These are phyloP conservation scores for Suillus alpinus DNA, from an alignment of 768 basidiomycete genomes.

Conservation along the genomic window DNA sequence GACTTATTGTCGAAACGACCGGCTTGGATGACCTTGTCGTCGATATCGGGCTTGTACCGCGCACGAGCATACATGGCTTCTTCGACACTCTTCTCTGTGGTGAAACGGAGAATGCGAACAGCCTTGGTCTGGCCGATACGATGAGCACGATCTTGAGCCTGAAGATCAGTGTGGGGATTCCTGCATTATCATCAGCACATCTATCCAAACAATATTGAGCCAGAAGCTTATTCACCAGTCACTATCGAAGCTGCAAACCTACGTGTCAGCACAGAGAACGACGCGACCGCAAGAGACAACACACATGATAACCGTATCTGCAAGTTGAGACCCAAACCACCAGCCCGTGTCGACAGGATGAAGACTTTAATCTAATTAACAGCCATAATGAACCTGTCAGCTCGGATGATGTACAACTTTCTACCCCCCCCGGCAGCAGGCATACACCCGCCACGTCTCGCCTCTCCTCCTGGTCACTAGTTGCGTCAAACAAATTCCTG, in stretches of 20 bases:
- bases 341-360: slow-evolving; percentile 91
- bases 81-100: slow-evolving; percentile 97
- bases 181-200: too few relatives aligned
- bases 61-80: slow-evolving; percentile 97
- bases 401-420: too few relatives aligned
- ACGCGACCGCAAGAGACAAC: too few relatives aligned
- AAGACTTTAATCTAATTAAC: slow-evolving; percentile 89
- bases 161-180: slow-evolving; percentile 25
- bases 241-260: slow-evolving; percentile 46
- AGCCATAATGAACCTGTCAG: too few relatives aligned
- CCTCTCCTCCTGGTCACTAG: too few relatives aligned
- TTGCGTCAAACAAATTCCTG: too few relatives aligned
- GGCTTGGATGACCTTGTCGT: slow-evolving; percentile 98
- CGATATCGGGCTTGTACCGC: slow-evolving; percentile 94
- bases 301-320: slow-evolving; percentile 68
- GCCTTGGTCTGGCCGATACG: slow-evolving; percentile 99
- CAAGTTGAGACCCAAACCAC: slow-evolving; percentile 91
- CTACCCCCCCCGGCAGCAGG: too few relatives aligned
- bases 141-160: slow-evolving; percentile 99
- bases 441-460: too few relatives aligned
- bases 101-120: slow-evolving; percentile 93
- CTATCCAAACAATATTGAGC: too few relatives aligned
- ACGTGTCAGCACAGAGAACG: too few relatives aligned
- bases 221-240: slow-evolving; percentile 50
- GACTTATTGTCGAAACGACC: slow-evolving; percentile 99